These are phyloP conservation scores for Aspergillus ochraceoroseus DNA, from an alignment of 2,329 filamentous ascomycete genomes.

Conservation along the genomic window DNA sequence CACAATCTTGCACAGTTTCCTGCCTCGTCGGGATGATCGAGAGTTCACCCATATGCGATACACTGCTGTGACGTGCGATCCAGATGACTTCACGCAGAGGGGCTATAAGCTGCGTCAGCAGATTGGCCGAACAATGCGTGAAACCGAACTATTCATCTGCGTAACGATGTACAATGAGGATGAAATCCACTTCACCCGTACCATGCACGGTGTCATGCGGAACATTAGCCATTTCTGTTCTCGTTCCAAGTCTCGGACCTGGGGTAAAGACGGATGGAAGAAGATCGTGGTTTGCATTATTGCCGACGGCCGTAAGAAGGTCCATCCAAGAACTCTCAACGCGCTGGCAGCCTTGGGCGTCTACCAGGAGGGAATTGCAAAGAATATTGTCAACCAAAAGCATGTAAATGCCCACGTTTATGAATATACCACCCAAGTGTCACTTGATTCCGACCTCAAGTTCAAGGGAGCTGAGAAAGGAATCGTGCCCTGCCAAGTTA, in stretches of 20 bases:
- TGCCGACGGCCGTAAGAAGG: slow-evolving; percentile 86
- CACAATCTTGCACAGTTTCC: slow-evolving; percentile 93
- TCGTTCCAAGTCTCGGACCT: slow-evolving; percentile 83
- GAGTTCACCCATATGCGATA: slow-evolving; percentile 99
- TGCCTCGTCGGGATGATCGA: slow-evolving; percentile 84
- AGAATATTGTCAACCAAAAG: slow-evolving; percentile 94
- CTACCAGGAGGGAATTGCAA: slow-evolving; percentile 96
- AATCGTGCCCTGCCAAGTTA: slow-evolving; percentile 95
- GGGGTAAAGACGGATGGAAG: slow-evolving; percentile 96
- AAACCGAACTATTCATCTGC: slow-evolving; percentile 94
- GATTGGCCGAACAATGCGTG: slow-evolving; percentile 73
- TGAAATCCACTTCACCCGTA: slow-evolving; percentile 91
- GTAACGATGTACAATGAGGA: slow-evolving; percentile 99
- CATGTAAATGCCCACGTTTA: slow-evolving; percentile 96
- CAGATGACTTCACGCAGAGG: slow-evolving; percentile 81
- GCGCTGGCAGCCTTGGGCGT: slow-evolving; percentile 94
- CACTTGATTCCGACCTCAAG: slow-evolving; percentile 88
- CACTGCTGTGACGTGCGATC: slow-evolving; percentile 96
- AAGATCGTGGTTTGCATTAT: slow-evolving; percentile 99
- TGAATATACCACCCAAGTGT: slow-evolving; percentile 98
- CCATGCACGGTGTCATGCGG: slow-evolving; percentile 98
- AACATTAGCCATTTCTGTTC: slow-evolving; percentile 97
- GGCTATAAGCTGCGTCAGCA: slow-evolving; percentile 92
- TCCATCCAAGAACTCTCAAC: slow-evolving; percentile 88
- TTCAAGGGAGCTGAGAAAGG: slow-evolving; percentile 99